These are phyloP conservation scores for Cordyceps cicadae DNA, from an alignment of 2,329 filamentous ascomycete genomes.

Conservation along the genomic window DNA sequence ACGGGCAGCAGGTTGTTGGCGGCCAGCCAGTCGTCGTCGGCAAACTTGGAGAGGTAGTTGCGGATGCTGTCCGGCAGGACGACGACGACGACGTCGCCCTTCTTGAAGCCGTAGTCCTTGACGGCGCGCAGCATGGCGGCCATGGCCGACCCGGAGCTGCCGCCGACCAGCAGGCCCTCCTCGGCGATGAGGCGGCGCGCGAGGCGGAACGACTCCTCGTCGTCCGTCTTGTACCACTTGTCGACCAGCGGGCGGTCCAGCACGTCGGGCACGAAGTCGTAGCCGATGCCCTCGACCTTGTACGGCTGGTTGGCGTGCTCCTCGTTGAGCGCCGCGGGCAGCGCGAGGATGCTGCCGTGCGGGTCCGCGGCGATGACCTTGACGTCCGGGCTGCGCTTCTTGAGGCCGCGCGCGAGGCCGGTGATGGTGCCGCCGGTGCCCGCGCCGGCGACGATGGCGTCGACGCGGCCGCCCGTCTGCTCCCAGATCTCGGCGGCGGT, in stretches of 20 bases:
- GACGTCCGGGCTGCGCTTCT: slow-evolving; percentile 76
- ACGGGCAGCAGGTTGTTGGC: slow-evolving; percentile 85
- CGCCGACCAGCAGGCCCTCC: slow-evolving; percentile 87
- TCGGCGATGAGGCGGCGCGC: slow-evolving; percentile 87
- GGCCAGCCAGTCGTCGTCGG: slow-evolving; percentile 96
- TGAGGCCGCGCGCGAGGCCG: slow-evolving; percentile 74
- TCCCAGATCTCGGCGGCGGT: slow-evolving; percentile 95
- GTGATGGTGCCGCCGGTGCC: slow-evolving; percentile 95
- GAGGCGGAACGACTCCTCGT: slow-evolving; percentile 81
- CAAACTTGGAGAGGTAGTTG: slow-evolving; percentile 97
- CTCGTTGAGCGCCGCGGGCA: slow-evolving; percentile 72
- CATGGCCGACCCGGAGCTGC: slow-evolving; percentile 88
- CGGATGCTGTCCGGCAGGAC: slow-evolving; percentile 92
- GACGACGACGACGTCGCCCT: slow-evolving; percentile 84
- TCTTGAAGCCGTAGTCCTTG: slow-evolving; percentile 66
- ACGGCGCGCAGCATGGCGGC: slow-evolving; percentile 70
- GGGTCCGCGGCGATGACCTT: slow-evolving; percentile 92
- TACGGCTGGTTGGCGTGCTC: slow-evolving; percentile 76
- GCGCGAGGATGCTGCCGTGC: slow-evolving; percentile 79
- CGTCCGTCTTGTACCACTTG: slow-evolving; percentile 97
- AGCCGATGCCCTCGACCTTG: slow-evolving; percentile 98
- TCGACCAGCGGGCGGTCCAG: slow-evolving; percentile 73
- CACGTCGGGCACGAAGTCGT: slow-evolving; percentile 96
- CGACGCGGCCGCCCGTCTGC: slow-evolving; percentile 77
- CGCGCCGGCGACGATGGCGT: slow-evolving; percentile 79